Evolutionary conservation across 306 rosid genomes (phyloP), one percentile per base, ranked within the genome.

Genomic region (Vigna nakashimae): DNA sequence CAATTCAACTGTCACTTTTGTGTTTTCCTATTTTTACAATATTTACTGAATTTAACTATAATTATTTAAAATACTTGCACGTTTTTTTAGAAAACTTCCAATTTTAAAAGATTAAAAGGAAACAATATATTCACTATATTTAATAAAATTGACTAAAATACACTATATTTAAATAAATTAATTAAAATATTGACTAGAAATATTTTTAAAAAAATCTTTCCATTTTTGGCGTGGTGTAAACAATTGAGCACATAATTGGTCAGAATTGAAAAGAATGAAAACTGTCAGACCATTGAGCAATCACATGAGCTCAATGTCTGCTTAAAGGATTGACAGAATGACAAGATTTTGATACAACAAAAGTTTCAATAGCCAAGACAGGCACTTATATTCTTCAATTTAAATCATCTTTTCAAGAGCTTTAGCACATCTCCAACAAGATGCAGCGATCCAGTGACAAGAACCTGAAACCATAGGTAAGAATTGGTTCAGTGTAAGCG

Each of bases 391-490:
- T 26, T 26, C 60, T 74, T 74, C 80, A 76, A 75, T 56, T 32
- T 22, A 45, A 71, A 64, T 82, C 85, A 82, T 72, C 82, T 82
- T 76, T 75, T 82, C 82, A 82, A 69, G 73, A 82, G 78, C 74
- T 76, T 82, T 51, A 82, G 69, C 1, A 82, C 85, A 82, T 82
- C 85, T 45, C 85, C 85, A 32, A 89, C 94, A 73, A 89, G 79
- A 87, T 91, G 97, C 77, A 91, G 73, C 13, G 94, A 89, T 71
- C 94, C 97, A 15, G 97, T 89, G 63, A 89, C 97, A 70, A 91
- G 97, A 66, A 91, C 94, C 97, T 91, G 86, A 74, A 66, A 80
- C 28, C 75, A 74, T 26, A 17, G 55, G 20, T 15, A 77, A 63
- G 51, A 72, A 59, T 57, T 67, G n/a, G 16, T 34, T 72, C 43